A percentile compares a stretch with the other conserved stretches of the same genome.
phyloP scores from a whole-genome alignment of 2,329 filamentous ascomycete genomes.

The Aureobasidium namibiae region DNA sequence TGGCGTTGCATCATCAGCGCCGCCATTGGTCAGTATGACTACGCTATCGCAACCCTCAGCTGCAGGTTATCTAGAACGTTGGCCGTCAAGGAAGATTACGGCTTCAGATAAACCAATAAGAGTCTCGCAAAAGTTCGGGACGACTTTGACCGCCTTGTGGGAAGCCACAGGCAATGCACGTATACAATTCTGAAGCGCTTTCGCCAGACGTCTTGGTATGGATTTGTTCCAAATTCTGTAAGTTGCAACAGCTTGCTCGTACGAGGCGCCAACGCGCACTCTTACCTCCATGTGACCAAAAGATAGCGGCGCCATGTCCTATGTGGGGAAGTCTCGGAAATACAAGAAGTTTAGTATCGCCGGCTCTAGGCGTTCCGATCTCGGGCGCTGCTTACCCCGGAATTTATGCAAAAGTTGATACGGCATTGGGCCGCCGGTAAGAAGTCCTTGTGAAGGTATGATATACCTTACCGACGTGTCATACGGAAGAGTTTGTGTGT shows the following conservation, averaged over 20 bases:
- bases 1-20: constrained; percentile 7
- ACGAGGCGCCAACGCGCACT: neutral
- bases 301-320: neutral
- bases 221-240: neutral
- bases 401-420: neutral
- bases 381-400: neutral
- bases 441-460: neutral
- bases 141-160: neutral
- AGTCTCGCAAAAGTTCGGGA: neutral
- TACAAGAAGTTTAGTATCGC: neutral
- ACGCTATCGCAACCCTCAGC: constrained; percentile 1
- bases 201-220: neutral
- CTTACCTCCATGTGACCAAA: neutral
- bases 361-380: neutral
- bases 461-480: neutral
- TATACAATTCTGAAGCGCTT: neutral
- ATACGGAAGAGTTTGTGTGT: neutral
- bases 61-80: constrained; percentile 7
- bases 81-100: neutral
- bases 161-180: neutral
- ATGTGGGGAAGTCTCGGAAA: constrained; percentile 3
- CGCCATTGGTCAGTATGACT: constrained; percentile 5
- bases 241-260: neutral
- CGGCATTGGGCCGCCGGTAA: neutral
- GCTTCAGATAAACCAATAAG: neutral